A percentile compares a stretch with the other conserved stretches of the same genome.
phyloP scores from a whole-genome alignment of 768 basidiomycete genomes.

The Amanita phalloides region DNA sequence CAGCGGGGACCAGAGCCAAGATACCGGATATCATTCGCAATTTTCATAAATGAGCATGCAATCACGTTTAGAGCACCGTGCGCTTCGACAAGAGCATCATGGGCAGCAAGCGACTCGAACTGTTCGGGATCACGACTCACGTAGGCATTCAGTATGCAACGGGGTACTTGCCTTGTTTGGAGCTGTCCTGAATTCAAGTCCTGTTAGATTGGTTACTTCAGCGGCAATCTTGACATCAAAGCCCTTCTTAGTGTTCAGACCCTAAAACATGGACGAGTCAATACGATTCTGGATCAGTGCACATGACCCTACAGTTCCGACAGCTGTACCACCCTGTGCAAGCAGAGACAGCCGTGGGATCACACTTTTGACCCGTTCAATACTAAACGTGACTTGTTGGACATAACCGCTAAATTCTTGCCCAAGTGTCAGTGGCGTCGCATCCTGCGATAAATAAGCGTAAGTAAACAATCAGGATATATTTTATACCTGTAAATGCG shows the following conservation, averaged over 20 bases:
- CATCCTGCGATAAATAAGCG: slow-evolving; percentile 49
- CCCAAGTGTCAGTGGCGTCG: slow-evolving; percentile 93
- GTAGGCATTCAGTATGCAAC: not conserved
- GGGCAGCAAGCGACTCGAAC: slow-evolving; percentile 98
- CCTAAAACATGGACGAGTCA: slow-evolving; percentile 34
- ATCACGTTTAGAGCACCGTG: slow-evolving; percentile 95
- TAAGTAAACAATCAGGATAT: not conserved
- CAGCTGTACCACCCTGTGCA: slow-evolving; percentile 97
- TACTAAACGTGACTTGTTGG: slow-evolving; percentile 85
- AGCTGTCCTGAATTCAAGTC: slow-evolving; percentile 87
- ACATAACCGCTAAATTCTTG: slow-evolving; percentile 99
- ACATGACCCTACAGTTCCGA: slow-evolving; percentile 71
- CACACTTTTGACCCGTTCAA: slow-evolving; percentile 70
- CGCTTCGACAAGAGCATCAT: slow-evolving; percentile 95
- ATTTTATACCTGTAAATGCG: slow-evolving; percentile 68
- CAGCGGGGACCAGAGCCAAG: slow-evolving; percentile 97
- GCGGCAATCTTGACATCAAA: slow-evolving; percentile 92
- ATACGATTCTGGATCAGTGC: not conserved
- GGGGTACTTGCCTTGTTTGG: slow-evolving; percentile 79
- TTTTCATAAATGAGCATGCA: slow-evolving; percentile 98
- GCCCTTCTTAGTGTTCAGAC: slow-evolving; percentile 92
- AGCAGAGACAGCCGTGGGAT: slow-evolving; percentile 81
- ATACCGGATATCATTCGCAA: slow-evolving; percentile 97
- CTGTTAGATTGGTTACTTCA: slow-evolving; percentile 87
- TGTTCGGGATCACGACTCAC: slow-evolving; percentile 18